Percentiles rank a stretch among this genome's conserved stretches.
Evolutionary conservation across 108 stramenopile species (phyloP).

Genomic region (Epithemia pelagica): DNA sequence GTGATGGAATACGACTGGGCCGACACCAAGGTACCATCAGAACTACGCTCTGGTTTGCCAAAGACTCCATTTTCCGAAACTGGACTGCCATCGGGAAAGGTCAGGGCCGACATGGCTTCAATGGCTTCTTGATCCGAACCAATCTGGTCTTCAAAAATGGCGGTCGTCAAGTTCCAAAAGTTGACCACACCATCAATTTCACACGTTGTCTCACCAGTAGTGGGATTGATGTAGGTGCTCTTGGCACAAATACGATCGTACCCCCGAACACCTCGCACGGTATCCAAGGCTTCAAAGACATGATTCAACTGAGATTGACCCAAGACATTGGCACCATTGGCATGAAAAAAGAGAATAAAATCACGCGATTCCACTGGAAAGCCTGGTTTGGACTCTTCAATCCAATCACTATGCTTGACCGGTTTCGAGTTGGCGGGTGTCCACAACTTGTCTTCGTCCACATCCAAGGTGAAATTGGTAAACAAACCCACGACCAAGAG

Average conservation of each 20-base stretch:
- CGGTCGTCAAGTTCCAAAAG: constrained; percentile 16
- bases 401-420: constrained; percentile 11
- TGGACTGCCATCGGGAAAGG: constrained; percentile 2
- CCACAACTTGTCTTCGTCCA: constrained; percentile 15
- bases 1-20: constrained; percentile 8
- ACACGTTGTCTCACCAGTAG: constrained; percentile 16
- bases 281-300: constrained; percentile 17
- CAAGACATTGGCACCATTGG: constrained; percentile 12
- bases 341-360: constrained; percentile 11
- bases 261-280: constrained; percentile 1
- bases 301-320: background rate
- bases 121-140: constrained; percentile 7
- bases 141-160: constrained; percentile 1
- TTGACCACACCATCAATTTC: constrained; percentile 2
- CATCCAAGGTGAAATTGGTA: constrained; percentile 29
- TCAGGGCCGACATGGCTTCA: constrained; percentile 2
- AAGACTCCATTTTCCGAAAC: constrained; percentile 3
- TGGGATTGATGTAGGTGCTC: too few relatives aligned
- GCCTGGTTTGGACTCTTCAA: constrained; percentile 8
- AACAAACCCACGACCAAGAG: constrained; percentile 9
- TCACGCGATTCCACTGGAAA: background rate
- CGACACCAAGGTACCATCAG: background rate
- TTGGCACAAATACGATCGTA: constrained; percentile 16
- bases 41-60: constrained; percentile 1
- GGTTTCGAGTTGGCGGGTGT: constrained; percentile 5